Conservation (phyloP, 176 grass and related monocot species). For the Eragrostis curvula region DNA sequence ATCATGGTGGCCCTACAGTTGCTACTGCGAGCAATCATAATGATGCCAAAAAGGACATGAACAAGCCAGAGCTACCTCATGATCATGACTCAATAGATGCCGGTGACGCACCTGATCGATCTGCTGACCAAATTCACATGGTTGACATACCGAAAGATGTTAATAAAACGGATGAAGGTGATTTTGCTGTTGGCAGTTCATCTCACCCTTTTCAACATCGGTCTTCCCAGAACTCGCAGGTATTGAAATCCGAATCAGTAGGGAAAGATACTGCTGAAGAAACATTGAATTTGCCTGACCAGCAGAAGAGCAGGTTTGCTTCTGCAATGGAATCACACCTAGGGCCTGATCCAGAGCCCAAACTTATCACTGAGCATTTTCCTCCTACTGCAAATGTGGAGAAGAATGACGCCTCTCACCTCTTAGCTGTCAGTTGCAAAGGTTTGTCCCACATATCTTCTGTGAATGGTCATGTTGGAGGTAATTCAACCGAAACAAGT, state of each 20-base stretch:
- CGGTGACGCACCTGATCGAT: constrained; percentile 25
- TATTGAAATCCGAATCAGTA: constrained; percentile 33
- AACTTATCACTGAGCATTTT: constrained; percentile 25
- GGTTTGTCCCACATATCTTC: constrained; percentile 34
- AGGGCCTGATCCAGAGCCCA: constrained; percentile 33
- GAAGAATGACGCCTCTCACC: constrained; percentile 35
- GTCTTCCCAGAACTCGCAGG: constrained; percentile 27
- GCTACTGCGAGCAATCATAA: constrained; percentile 28
- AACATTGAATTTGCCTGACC: constrained; percentile 46
- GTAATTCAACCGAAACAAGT: constrained; percentile 26
- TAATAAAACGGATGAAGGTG: constrained; percentile 33
- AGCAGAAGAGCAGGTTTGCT: constrained; percentile 31
- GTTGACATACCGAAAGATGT: constrained; percentile 31
- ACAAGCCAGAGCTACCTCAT: constrained; percentile 20
- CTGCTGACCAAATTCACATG: constrained; percentile 32
- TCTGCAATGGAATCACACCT: constrained; percentile 38
- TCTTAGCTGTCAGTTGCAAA: constrained; percentile 13
- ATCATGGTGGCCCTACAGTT: constrained; percentile 34
- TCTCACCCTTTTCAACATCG: constrained; percentile 21
- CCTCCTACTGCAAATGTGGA: constrained; percentile 26
- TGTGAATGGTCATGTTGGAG: constrained; percentile 24
- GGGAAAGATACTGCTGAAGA: constrained; percentile 27
- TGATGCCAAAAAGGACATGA: constrained; percentile 41
- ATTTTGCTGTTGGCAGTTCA: constrained; percentile 31
- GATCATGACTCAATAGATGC: constrained; percentile 7